Conservation (phyloP, 768 basidiomycete species). For the Hericium alpestre region DNA sequence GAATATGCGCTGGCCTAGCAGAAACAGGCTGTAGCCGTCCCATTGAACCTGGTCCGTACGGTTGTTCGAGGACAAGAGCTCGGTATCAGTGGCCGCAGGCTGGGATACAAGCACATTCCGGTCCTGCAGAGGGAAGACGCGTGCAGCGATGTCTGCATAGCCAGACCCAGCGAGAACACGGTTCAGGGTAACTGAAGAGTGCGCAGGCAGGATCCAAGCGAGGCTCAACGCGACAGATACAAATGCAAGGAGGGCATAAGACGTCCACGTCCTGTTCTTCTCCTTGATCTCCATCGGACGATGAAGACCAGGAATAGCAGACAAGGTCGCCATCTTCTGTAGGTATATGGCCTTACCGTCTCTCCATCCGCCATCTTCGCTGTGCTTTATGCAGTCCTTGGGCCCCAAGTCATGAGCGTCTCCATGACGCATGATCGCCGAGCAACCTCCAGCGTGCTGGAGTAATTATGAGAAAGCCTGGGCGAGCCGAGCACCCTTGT, state of each 20-base stretch:
- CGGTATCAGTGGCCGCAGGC: not conserved
- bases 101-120: not conserved
- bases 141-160: not conserved
- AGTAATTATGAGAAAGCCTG: not conserved
- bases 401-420: not conserved
- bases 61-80: conserved; percentile 4
- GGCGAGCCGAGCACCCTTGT: not conserved
- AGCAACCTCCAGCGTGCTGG: not conserved
- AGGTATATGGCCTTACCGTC: not conserved
- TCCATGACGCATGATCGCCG: not conserved
- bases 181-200: not conserved
- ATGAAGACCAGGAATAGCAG: not conserved
- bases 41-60: conserved; percentile 11
- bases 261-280: not conserved
- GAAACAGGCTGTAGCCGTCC: conserved; percentile 12
- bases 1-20: conserved; percentile 9
- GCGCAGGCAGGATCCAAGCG: not conserved
- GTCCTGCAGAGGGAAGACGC: not conserved
- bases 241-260: not conserved
- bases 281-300: not conserved
- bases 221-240: not conserved
- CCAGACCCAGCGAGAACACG: not conserved
- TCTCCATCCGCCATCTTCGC: not conserved
- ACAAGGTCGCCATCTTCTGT: not conserved
- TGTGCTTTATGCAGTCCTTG: not conserved